Evolutionary conservation across 306 rosid genomes (phyloP), one percentile per base, ranked within the genome.

Genomic region (Nissolia schottii): DNA sequence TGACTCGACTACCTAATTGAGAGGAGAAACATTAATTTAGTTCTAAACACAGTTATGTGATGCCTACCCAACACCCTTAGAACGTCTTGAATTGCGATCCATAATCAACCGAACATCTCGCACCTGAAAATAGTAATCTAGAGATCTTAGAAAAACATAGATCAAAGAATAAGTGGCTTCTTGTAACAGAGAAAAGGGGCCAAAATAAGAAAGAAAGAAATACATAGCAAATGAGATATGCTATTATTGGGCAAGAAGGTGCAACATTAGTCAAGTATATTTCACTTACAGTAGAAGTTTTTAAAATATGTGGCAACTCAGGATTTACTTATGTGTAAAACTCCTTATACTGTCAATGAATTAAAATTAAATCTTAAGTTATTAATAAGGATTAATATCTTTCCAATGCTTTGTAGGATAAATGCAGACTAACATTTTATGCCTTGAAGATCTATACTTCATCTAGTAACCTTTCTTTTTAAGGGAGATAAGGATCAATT

Each of bases 51-150:
- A 49, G 63, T 40, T 27, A 75, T 59, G 50, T 8, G 58, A 78
- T 71, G 78, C 96, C 25, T 78, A 94, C 99, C 99, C 99, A 82
- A 91, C 91, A 62, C 99, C 99, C 85, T 94, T 94, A 6, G 99
- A 94, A 70, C 99, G 97, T 66, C 97, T 88, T 58, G 97, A 89
- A 84, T 83, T 94, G 63, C 99, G 97, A 79, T 91, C 99, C 99
- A 94, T 87, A 78, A 94, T 94, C 66, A 94, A 89, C 37, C 97
- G 96, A 73, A 91, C 99, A 75, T 94, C 99, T 43, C 99, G 97
- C 58, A 94, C 99, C 99, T 94, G 78, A 51, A 77, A 64, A 74
- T 20, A 48, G 68, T 29, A 56, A 54, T 35, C 27, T 64, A 50
- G 34, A 67, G 15, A 50, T 29, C 49, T 67, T 27, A 50, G 34